phyloP scores from a whole-genome alignment of 352 stramenopile species.

The Phytophthora pini region DNA sequence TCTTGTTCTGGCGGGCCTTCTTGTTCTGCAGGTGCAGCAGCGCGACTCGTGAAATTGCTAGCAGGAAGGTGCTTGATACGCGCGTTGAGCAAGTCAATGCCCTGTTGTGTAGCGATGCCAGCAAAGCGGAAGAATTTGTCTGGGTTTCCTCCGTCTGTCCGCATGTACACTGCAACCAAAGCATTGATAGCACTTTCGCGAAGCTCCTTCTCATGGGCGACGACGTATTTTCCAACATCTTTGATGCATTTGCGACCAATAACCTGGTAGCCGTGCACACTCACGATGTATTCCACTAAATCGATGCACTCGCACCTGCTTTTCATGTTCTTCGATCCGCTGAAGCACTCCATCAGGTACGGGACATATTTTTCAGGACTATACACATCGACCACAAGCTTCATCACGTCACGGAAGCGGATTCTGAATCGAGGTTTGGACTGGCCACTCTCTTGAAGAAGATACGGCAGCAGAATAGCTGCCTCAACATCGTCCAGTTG shows the following conservation, averaged over 20 bases:
- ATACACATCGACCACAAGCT: constrained; percentile 81
- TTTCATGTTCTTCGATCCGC: constrained; percentile 86
- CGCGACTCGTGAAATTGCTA: constrained; percentile 37
- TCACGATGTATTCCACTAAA: constrained; percentile 80
- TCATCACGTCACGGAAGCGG: constrained; percentile 88
- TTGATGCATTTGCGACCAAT: constrained; percentile 81
- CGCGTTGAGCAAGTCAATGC: constrained; percentile 76
- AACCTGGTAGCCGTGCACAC: constrained; percentile 60
- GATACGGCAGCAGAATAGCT: constrained; percentile 79
- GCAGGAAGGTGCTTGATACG: constrained; percentile 81
- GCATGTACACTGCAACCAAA: constrained; percentile 73
- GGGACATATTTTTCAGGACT: constrained; percentile 75
- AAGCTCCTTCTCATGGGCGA: constrained; percentile 84
- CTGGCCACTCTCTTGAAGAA: constrained; percentile 87
- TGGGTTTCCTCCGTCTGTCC: constrained; percentile 63
- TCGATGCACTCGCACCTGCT: constrained; percentile 88
- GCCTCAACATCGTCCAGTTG: constrained; percentile 86
- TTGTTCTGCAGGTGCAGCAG: constrained; percentile 11
- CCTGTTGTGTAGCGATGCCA: constrained; percentile 80
- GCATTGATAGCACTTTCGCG: constrained; percentile 79
- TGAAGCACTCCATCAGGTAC: constrained; percentile 86
- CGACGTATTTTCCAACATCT: constrained; percentile 82
- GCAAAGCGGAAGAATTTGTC: constrained; percentile 84
- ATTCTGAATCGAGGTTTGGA: constrained; percentile 85
- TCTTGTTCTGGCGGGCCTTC: constrained; percentile 17